Conservation (phyloP, 2,329 filamentous ascomycete species). For the Fusarium citri region DNA sequence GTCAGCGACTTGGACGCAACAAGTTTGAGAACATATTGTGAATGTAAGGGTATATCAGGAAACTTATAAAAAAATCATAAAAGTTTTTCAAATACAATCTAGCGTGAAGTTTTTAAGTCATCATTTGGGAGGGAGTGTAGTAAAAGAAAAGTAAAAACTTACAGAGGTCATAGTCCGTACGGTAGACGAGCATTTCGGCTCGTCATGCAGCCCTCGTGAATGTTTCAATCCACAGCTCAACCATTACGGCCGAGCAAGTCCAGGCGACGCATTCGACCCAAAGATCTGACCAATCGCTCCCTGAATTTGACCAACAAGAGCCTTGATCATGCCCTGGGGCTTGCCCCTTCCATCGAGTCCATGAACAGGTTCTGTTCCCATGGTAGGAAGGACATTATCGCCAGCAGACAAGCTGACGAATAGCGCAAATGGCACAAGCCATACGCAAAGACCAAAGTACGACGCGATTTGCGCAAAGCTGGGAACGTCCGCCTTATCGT, state of each 20-base stretch:
- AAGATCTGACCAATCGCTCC: conserved; percentile 62
- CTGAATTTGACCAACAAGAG: conserved; percentile 69
- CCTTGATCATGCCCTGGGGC: conserved; percentile 74
- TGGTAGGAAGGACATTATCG: conserved; percentile 93
- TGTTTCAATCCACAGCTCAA: background rate
- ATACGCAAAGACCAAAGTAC: conserved; percentile 96
- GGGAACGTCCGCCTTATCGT: conserved; percentile 74
- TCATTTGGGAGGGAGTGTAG: conserved; percentile 45
- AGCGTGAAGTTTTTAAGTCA: conserved; percentile 56
- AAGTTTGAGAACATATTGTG: background rate
- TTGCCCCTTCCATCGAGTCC: conserved; percentile 61
- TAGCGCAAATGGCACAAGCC: conserved; percentile 93
- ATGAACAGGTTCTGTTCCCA: conserved; percentile 73
- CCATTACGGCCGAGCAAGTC: conserved; percentile 42
- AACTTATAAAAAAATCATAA: conserved; percentile 52
- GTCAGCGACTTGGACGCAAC: conserved; percentile 19
- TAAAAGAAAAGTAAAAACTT: conserved; percentile 6
- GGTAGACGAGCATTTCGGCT: conserved; percentile 1
- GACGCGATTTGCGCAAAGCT: conserved; percentile 94
- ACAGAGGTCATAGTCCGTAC: background rate
- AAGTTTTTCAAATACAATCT: conserved; percentile 61
- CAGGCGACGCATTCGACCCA: conserved; percentile 44
- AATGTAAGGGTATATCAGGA: conserved; percentile 42
- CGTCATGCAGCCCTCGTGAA: background rate
- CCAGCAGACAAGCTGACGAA: conserved; percentile 95